These are phyloP conservation scores for Speleostelium caveatum DNA, from an alignment of 78 protist genomes.

Conservation along the genomic window DNA sequence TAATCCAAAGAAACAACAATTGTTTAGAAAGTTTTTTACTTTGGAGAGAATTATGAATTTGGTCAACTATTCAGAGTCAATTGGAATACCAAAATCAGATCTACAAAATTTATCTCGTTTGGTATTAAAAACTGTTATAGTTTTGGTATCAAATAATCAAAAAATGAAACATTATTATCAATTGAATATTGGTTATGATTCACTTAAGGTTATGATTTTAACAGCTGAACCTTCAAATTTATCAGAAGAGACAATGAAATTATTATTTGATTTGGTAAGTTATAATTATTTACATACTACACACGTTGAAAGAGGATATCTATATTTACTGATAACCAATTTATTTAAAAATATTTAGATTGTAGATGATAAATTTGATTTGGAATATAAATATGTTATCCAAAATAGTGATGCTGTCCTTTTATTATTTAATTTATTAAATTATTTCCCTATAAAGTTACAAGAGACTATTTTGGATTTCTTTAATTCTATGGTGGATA, in stretches of 20 bases:
- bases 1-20: conserved; percentile 63
- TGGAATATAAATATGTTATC: conserved; percentile 63
- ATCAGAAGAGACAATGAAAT: conserved; percentile 55
- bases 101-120: conserved; percentile 38
- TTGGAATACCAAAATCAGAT: conserved; percentile 27
- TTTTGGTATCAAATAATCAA: conserved; percentile 24
- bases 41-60: conserved; percentile 38
- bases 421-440: conserved; percentile 35
- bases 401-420: conserved; percentile 62
- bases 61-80: conserved; percentile 42
- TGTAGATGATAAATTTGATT: conserved; percentile 59
- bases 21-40: conserved; percentile 56
- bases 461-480: conserved; percentile 35
- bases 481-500: conserved; percentile 36
- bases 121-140: conserved; percentile 17
- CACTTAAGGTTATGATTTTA: conserved; percentile 33
- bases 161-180: conserved; percentile 57
- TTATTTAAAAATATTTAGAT: not conserved
- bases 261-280: conserved; percentile 49
- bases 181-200: conserved; percentile 61
- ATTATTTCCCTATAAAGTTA: conserved; percentile 8
- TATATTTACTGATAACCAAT: not conserved
- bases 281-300: not conserved
- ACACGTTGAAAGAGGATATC: not conserved
- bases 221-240: conserved; percentile 12